Conservation (phyloP, 2,329 filamentous ascomycete species). For the Apiospora marii region DNA sequence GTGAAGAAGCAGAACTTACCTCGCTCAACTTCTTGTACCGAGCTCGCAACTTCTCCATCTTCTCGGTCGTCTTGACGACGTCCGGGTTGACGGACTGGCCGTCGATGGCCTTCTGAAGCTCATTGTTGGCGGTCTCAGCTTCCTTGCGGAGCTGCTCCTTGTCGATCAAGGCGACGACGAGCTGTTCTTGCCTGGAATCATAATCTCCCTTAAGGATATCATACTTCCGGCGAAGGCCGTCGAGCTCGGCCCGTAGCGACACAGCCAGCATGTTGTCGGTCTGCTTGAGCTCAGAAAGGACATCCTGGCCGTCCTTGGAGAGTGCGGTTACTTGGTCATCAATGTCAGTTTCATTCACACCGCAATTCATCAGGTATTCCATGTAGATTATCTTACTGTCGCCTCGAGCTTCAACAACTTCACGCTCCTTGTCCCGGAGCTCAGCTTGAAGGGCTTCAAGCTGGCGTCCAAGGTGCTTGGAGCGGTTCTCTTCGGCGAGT, state of each 20-base stretch:
- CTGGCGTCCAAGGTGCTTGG: slow-evolving; percentile 51
- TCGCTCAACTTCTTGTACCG: slow-evolving; percentile 65
- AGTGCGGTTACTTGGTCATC: slow-evolving; percentile 56
- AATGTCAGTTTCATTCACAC: slow-evolving; percentile 38
- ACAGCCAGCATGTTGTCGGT: slow-evolving; percentile 66
- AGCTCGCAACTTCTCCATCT: slow-evolving; percentile 64
- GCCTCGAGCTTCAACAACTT: slow-evolving; percentile 59
- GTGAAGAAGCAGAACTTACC: slow-evolving; percentile 53
- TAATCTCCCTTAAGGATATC: slow-evolving; percentile 58
- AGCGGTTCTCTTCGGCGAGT: slow-evolving; percentile 56
- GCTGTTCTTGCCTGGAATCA: slow-evolving; percentile 65
- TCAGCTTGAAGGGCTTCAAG: slow-evolving; percentile 53
- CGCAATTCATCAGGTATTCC: slow-evolving; percentile 31
- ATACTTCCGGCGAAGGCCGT: slow-evolving; percentile 60
- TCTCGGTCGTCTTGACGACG: slow-evolving; percentile 52
- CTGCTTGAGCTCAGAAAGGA: slow-evolving; percentile 65
- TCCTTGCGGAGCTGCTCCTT: slow-evolving; percentile 68
- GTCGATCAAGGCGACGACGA: slow-evolving; percentile 65
- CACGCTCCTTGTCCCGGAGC: slow-evolving; percentile 62
- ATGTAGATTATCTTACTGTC: slow-evolving; percentile 54
- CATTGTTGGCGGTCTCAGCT: slow-evolving; percentile 53
- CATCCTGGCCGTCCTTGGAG: slow-evolving; percentile 60
- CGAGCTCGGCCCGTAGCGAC: slow-evolving; percentile 66
- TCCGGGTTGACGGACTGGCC: slow-evolving; percentile 42
- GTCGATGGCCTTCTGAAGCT: slow-evolving; percentile 48